A percentile compares a stretch with the other conserved stretches of the same genome.
Evolutionary conservation across 2,329 filamentous ascomycete genomes (phyloP).

Genomic region (Botryotinia convoluta): DNA sequence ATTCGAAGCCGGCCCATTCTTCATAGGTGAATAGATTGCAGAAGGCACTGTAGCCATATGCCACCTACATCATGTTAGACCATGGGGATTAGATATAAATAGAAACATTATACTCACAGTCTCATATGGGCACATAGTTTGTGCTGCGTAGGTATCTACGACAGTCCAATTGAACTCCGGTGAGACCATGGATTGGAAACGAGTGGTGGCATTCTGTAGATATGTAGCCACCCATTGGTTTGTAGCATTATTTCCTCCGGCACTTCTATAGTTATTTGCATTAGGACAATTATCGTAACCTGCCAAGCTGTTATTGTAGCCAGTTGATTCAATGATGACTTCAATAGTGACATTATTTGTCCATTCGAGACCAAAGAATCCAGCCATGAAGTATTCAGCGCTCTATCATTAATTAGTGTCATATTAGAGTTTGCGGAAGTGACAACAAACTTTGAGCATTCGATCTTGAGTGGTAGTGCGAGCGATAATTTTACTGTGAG

Average conservation of each 20-base stretch:
- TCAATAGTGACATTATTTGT: slow-evolving; percentile 69
- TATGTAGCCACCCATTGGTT: slow-evolving; percentile 62
- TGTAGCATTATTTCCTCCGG: slow-evolving; percentile 52
- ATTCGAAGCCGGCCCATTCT: slow-evolving; percentile 72
- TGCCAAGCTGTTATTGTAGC: slow-evolving; percentile 69
- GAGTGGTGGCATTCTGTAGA: slow-evolving; percentile 59
- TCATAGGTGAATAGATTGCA: slow-evolving; percentile 72
- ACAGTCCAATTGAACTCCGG: slow-evolving; percentile 61
- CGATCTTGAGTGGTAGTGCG: slow-evolving; percentile 74
- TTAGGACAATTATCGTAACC: slow-evolving; percentile 68
- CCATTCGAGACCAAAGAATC: slow-evolving; percentile 77
- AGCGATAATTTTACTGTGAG: slow-evolving; percentile 68
- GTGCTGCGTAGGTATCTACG: slow-evolving; percentile 62
- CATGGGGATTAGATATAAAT: neutral
- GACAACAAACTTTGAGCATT: slow-evolving; percentile 61
- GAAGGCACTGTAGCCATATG: slow-evolving; percentile 71
- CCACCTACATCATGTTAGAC: slow-evolving; percentile 46
- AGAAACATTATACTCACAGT: slow-evolving; percentile 44
- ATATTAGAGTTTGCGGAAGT: neutral
- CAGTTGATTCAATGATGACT: slow-evolving; percentile 61
- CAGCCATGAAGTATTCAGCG: slow-evolving; percentile 74
- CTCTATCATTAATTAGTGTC: slow-evolving; percentile 26
- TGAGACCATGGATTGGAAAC: slow-evolving; percentile 54
- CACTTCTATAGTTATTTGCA: slow-evolving; percentile 45
- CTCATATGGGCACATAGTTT: slow-evolving; percentile 74